Conservation (phyloP, 1,284 basidiomycete genomes). For the Puccinia coronata region DNA sequence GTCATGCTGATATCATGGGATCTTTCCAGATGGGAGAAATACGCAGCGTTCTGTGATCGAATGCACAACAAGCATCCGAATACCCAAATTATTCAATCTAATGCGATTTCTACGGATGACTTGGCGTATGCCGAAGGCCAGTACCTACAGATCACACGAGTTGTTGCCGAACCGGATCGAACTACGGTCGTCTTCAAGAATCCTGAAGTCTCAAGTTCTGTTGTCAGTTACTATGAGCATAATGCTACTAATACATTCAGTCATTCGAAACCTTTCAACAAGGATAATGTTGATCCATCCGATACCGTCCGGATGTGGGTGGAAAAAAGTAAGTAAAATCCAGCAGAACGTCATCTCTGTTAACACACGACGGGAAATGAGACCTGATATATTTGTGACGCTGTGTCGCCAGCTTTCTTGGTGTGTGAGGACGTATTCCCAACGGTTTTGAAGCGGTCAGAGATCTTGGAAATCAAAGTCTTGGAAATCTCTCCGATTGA, state of each 20-base stretch:
- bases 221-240: constrained; percentile 83
- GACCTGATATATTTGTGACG: no score
- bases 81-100: constrained; percentile 74
- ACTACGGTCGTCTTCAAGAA: constrained; percentile 77
- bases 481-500: constrained; percentile 84
- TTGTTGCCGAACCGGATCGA: constrained; percentile 81
- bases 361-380: constrained; percentile 71
- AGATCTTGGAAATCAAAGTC: constrained; percentile 74
- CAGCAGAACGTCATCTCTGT: constrained; percentile 64
- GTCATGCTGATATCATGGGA: neutral
- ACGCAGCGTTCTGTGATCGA: constrained; percentile 73
- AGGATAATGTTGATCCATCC: constrained; percentile 58
- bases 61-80: constrained; percentile 90
- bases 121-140: constrained; percentile 77
- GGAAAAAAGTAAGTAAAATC: constrained; percentile 61
- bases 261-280: constrained; percentile 70
- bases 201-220: constrained; percentile 75
- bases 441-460: constrained; percentile 83
- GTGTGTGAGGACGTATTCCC: constrained; percentile 79
- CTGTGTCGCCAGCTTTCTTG: constrained; percentile 47
- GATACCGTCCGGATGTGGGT: constrained; percentile 57
- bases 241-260: constrained; percentile 64
- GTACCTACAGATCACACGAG: constrained; percentile 73
- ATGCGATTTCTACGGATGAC: constrained; percentile 76
- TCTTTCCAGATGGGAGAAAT: constrained; percentile 34